Evolutionary conservation across 805 yeast genomes (phyloP), one percentile per base, ranked within the genome.

Genomic region (Zygosaccharomyces lentus): DNA sequence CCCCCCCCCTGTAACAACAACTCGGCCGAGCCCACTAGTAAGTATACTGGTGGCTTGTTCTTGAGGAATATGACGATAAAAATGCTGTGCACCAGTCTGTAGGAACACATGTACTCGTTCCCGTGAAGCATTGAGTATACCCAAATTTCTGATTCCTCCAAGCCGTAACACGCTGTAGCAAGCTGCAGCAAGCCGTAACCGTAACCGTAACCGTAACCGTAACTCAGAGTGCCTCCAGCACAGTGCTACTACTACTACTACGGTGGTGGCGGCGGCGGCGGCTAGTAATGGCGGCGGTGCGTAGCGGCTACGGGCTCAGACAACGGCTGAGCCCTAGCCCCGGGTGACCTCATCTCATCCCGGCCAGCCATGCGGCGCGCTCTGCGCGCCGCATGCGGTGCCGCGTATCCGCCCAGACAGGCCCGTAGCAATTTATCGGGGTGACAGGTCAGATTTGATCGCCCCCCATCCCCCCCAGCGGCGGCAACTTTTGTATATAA

Each of bases 81-180:
- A 59, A 62, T 57, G 67, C 67, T 62, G 67, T 65, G 69, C 67
- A 64, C 67, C 69, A 63, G 68, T 62, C 67, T 64, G 68, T 60
- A 48, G 37, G 50, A 37, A 30, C 46, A 43, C 24, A 43, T 40
- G 67, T 65, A 65, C 69, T 65, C 69, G 60, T 49, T 51, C 46
- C 64, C 35, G 37, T 65, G 69, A 65, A 65, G 65, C 59, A 65
- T 64, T 46, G 54, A 62, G 67, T 65, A 65, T 63, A 64, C 67
- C 68, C 67, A 62, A 62, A 65, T 64, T 64, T 62, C 68, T 64
- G 68, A 64, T 57, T 47, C 52, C 52, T 41, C 32, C 31, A 25
- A 24, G 27, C 35, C 24, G 23, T 30, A 39, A 39, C 16, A n/a
- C 27, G 26, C 27, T 26, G 25, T 26, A 25, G 27, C 9, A n/a